Conservation (phyloP, 371 early-diverging fungal genomes). For the Mortierella sp. region DNA sequence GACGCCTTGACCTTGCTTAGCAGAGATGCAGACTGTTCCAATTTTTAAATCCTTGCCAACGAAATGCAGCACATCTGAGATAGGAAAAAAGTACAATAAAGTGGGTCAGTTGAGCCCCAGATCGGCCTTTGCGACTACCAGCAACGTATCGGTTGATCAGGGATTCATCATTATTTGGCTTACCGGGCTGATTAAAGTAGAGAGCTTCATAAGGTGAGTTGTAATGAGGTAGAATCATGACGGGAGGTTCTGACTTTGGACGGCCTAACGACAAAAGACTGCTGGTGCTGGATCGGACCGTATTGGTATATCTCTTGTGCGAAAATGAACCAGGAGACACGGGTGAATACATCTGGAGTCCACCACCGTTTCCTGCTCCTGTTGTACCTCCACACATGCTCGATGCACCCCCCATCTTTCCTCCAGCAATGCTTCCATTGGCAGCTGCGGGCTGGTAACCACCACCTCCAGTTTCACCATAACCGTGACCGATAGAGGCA, state of each 20-base stretch:
- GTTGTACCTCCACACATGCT: conserved; percentile 13
- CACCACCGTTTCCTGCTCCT: neutral
- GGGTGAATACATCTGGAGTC: conserved; percentile 16
- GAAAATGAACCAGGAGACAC: conserved; percentile 11
- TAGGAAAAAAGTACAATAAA: neutral
- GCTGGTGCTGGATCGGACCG: conserved; percentile 43
- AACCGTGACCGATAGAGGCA: neutral
- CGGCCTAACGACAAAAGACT: conserved; percentile 30
- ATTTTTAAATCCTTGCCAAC: conserved; percentile 40
- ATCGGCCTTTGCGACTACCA: neutral
- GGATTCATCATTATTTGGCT: neutral
- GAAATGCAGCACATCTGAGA: conserved; percentile 38
- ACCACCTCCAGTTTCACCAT: neutral
- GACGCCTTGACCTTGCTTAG: conserved; percentile 13
- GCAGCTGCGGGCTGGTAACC: neutral
- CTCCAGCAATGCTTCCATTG: conserved; percentile 5
- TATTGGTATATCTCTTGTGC: conserved; percentile 25
- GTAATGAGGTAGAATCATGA: conserved; percentile 48
- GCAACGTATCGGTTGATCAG: too few species aligned
- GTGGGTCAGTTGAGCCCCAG: neutral
- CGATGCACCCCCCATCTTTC: conserved; percentile 12
- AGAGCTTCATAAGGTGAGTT: conserved; percentile 44
- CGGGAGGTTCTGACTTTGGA: conserved; percentile 40
- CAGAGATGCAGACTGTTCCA: conserved; percentile 45
- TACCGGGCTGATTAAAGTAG: conserved; percentile 41